Evolutionary conservation across 2,329 filamentous ascomycete genomes (phyloP).

Genomic region (Cladosporium sp.): DNA sequence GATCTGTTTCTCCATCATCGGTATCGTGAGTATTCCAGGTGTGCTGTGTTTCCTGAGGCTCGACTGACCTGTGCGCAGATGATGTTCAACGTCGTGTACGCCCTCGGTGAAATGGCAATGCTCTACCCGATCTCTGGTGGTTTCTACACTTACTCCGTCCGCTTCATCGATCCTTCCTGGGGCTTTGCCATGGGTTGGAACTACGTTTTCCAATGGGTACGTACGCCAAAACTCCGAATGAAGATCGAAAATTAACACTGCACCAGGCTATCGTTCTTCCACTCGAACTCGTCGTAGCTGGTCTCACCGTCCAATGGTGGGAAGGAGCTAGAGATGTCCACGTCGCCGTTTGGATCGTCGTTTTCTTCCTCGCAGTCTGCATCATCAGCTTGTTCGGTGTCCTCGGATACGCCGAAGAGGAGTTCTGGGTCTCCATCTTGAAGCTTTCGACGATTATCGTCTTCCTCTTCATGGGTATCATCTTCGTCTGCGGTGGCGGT

Average conservation of each 20-base stretch:
- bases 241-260: neutral
- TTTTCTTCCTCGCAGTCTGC: slow-evolving; percentile 74
- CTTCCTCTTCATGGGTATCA: slow-evolving; percentile 59
- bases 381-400: slow-evolving; percentile 84
- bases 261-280: slow-evolving; percentile 18
- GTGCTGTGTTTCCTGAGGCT: neutral
- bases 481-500: slow-evolving; percentile 55
- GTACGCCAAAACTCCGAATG: neutral
- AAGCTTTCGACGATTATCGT: slow-evolving; percentile 46
- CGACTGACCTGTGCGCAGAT: slow-evolving; percentile 20
- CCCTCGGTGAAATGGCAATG: slow-evolving; percentile 38
- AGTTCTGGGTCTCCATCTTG: slow-evolving; percentile 26
- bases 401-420: slow-evolving; percentile 41
- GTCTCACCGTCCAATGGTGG: slow-evolving; percentile 27
- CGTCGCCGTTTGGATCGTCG: slow-evolving; percentile 71
- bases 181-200: slow-evolving; percentile 30
- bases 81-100: slow-evolving; percentile 40
- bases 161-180: slow-evolving; percentile 43
- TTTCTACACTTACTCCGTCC: slow-evolving; percentile 37
- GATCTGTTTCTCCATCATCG: slow-evolving; percentile 29
- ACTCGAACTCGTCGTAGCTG: slow-evolving; percentile 26
- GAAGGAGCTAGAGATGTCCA: slow-evolving; percentile 40
- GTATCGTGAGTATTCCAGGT: slow-evolving; percentile 24
- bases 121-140: slow-evolving; percentile 40
- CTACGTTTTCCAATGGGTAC: slow-evolving; percentile 27